Conservation (phyloP, 2,329 filamentous ascomycete species). For the Stachybotrys echinatus region DNA sequence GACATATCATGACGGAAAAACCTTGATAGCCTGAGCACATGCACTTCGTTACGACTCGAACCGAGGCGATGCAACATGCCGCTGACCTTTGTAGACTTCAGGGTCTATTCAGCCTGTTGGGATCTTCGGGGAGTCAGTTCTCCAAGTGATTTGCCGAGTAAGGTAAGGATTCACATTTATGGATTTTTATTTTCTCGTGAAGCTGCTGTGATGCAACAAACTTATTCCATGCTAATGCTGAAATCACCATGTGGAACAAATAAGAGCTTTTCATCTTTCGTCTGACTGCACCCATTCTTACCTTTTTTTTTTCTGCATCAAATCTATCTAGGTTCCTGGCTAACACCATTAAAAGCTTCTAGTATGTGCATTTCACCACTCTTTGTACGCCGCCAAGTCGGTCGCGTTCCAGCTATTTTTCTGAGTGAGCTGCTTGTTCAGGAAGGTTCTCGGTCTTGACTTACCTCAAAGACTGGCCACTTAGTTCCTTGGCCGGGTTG, state of each 20-base stretch:
- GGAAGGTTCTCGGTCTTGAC: too few species aligned
- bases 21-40: conserved; percentile 23
- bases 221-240: conserved; percentile 76
- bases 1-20: conserved; percentile 33
- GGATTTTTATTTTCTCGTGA: conserved; percentile 12
- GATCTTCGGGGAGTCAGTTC: too few species aligned
- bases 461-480: conserved; percentile 70
- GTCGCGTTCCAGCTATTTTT: conserved; percentile 31
- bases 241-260: conserved; percentile 61
- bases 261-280: conserved; percentile 82
- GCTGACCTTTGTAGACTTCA: too few species aligned
- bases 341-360: background rate
- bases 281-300: conserved; percentile 47
- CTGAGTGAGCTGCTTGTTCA: too few species aligned
- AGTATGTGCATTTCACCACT: conserved; percentile 10
- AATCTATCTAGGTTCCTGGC: background rate
- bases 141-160: too few species aligned
- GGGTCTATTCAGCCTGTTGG: too few species aligned
- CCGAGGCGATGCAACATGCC: background rate
- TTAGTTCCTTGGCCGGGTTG: conserved; percentile 59
- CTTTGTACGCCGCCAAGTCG: conserved; percentile 50
- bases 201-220: conserved; percentile 57
- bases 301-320: conserved; percentile 18
- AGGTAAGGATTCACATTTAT: conserved; percentile 23
- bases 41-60: conserved; percentile 5